Conservation (phyloP, 73 alveolate species). For the Tetrahymena elliotti region DNA sequence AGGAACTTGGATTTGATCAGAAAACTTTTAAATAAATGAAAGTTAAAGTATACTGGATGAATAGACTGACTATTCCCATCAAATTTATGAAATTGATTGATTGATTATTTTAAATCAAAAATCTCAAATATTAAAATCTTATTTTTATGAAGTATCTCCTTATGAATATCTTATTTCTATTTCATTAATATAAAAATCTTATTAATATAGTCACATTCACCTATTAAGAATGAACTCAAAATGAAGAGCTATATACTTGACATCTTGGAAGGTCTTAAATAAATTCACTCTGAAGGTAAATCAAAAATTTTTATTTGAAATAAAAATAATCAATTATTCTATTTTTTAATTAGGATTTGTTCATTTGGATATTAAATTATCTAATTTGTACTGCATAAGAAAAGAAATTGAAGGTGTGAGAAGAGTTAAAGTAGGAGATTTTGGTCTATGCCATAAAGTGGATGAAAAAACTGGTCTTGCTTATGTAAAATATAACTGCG, state of each 20-base stretch:
- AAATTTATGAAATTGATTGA: no score
- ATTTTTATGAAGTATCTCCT: no score
- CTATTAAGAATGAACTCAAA: conserved; percentile 39
- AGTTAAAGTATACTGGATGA: not conserved
- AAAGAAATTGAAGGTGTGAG: conserved; percentile 5
- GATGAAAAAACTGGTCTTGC: conserved; percentile 45
- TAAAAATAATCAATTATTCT: not conserved
- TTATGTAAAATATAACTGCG: conserved; percentile 46
- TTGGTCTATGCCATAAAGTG: conserved; percentile 57
- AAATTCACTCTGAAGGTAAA: conserved; percentile 51
- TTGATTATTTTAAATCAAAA: no score
- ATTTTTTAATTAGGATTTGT: conserved; percentile 14
- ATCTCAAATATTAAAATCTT: no score
- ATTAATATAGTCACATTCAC: conserved; percentile 12
- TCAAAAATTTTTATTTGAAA: not conserved
- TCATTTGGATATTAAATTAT: conserved; percentile 68
- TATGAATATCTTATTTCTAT: not conserved
- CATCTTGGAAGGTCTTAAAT: conserved; percentile 52
- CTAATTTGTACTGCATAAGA: conserved; percentile 55
- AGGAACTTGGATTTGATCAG: not conserved
- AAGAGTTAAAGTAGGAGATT: conserved; percentile 72
- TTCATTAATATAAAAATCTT: not conserved
- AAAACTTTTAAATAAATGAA: no score
- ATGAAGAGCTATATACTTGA: conserved; percentile 43
- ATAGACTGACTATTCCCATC: no score